Percentiles rank a stretch among this genome's conserved stretches.
phyloP scores from a whole-genome alignment of 2,329 filamentous ascomycete genomes.

The Chalaropsis ovoidea region DNA sequence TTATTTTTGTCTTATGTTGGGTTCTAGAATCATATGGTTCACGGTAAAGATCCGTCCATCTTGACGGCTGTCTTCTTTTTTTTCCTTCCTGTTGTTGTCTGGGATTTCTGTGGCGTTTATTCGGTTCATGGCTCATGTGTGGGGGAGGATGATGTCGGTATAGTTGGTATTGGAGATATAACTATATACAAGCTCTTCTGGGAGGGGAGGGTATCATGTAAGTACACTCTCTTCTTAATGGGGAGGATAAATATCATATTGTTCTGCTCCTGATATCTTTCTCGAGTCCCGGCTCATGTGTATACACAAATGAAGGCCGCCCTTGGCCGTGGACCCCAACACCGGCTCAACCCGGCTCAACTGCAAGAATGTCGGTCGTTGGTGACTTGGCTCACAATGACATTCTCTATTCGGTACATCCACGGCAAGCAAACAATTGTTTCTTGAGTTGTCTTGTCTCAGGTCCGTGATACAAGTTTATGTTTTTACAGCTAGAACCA shows the following conservation, averaged over 20 bases:
- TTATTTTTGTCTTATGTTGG: constrained; percentile 11
- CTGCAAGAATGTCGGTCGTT: too few species aligned
- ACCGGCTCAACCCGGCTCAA: too few species aligned
- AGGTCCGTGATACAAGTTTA: neutral
- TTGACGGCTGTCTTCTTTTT: neutral
- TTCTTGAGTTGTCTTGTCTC: neutral
- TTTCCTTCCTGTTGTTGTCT: neutral
- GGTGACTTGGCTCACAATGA: too few species aligned
- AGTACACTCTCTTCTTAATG: too few species aligned
- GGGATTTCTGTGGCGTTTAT: neutral
- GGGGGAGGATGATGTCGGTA: neutral
- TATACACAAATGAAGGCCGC: too few species aligned
- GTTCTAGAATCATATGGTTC: constrained; percentile 3
- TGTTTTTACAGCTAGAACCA: neutral
- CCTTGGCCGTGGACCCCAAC: too few species aligned
- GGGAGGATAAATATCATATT: too few species aligned
- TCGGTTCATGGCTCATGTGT: neutral
- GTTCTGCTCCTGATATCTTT: too few species aligned
- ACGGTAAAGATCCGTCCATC: neutral
- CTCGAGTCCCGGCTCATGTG: too few species aligned
- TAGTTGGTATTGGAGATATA: constrained; percentile 1
- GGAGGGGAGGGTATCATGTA: too few species aligned
- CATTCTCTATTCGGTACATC: neutral
- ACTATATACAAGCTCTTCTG: neutral
- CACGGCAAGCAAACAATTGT: neutral